phyloP scores from a whole-genome alignment of 2,329 filamentous ascomycete genomes.

The Pyrenophora tritici-repentis region DNA sequence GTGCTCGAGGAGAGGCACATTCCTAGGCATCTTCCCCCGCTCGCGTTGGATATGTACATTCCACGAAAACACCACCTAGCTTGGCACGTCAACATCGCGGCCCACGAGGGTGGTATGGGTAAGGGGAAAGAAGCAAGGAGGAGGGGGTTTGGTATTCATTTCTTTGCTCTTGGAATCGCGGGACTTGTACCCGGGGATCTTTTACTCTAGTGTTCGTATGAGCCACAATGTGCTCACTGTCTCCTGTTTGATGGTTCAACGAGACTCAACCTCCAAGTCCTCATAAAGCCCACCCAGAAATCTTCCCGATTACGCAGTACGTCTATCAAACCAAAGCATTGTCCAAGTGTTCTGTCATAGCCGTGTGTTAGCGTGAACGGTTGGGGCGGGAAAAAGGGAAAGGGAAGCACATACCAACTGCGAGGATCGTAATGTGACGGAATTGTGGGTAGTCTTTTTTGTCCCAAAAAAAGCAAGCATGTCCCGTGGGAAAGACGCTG shows the following conservation, averaged over 20 bases:
- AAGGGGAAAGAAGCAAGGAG: neutral
- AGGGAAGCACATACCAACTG: no score
- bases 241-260: neutral
- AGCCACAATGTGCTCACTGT: no score
- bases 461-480: no score
- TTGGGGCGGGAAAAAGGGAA: neutral
- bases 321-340: neutral
- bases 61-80: constrained; percentile 3
- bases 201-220: neutral
- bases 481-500: no score
- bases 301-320: neutral
- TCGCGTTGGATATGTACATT: constrained; percentile 18
- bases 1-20: constrained; percentile 15
- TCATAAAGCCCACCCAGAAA: neutral
- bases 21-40: constrained; percentile 9
- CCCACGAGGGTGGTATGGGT: constrained; percentile 11
- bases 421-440: no score
- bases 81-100: constrained; percentile 6
- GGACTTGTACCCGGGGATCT: no score
- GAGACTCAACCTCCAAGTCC: neutral
- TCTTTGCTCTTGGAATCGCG: no score
- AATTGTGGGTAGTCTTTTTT: no score
- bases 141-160: no score
- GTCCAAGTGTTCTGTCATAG: neutral
- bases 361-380: constrained; percentile 1